Conservation (phyloP, 164 flowering plant genomes). For the Platanus orientalis region DNA sequence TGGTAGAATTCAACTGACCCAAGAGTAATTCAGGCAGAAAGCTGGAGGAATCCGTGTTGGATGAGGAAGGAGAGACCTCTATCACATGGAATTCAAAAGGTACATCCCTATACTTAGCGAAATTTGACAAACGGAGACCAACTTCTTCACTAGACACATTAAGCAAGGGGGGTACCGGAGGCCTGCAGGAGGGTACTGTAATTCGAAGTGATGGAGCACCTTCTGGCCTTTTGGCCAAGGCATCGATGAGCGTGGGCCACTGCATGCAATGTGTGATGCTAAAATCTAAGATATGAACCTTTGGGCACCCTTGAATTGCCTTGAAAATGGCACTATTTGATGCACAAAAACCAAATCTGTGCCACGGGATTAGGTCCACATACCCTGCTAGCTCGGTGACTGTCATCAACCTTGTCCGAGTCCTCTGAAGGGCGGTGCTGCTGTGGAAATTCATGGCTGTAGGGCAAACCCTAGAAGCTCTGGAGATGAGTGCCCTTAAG, state of each 20-base stretch:
- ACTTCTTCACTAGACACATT: slow-evolving; percentile 55
- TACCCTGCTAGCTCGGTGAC: slow-evolving; percentile 77
- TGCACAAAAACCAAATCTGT: slow-evolving; percentile 76
- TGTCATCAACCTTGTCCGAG: slow-evolving; percentile 31
- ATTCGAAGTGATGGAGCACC: slow-evolving; percentile 60
- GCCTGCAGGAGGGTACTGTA: slow-evolving; percentile 60
- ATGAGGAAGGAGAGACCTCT: slow-evolving; percentile 11
- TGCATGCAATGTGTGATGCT: slow-evolving; percentile 87
- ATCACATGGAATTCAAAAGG: slow-evolving; percentile 59
- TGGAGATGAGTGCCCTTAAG: slow-evolving; percentile 56
- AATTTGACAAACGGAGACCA: slow-evolving; percentile 57
- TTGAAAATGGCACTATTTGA: slow-evolving; percentile 61
- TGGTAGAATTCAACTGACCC: slow-evolving; percentile 34
- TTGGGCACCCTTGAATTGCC: slow-evolving; percentile 49
- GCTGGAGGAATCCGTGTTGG: slow-evolving; percentile 6
- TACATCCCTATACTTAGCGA: slow-evolving; percentile 59
- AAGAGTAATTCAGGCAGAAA: slow-evolving; percentile 41
- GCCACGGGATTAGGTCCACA: slow-evolving; percentile 84
- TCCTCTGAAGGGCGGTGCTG: slow-evolving; percentile 17
- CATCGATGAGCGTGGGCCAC: slow-evolving; percentile 88
- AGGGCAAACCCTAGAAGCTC: slow-evolving; percentile 61
- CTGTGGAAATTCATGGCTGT: slow-evolving; percentile 33
- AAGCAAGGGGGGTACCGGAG: slow-evolving; percentile 64
- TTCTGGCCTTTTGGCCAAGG: slow-evolving; percentile 56
- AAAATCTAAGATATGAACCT: slow-evolving; percentile 65